Evolutionary conservation across 768 basidiomycete species (phyloP).

Genomic region (Coprinellus aureogranulatus): DNA sequence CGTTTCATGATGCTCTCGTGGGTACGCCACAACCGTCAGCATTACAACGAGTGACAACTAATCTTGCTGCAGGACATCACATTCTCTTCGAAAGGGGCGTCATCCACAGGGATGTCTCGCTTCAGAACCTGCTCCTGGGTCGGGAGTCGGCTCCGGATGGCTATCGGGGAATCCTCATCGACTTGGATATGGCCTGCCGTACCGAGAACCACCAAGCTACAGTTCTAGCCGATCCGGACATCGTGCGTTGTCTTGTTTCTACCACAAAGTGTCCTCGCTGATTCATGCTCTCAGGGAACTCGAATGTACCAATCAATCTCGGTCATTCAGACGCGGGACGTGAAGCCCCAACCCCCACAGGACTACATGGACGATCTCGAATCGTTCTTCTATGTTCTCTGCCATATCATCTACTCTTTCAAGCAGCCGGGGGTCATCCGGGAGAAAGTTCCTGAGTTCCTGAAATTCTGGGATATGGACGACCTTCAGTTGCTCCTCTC

Average conservation of each 20-base stretch:
- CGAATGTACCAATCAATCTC: neutral
- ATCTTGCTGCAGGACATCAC: neutral
- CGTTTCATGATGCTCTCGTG: neutral
- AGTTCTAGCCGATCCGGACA: neutral
- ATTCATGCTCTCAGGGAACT: neutral
- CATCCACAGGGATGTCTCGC: conserved; percentile 5
- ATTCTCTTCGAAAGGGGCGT: neutral
- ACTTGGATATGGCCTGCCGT: conserved; percentile 5
- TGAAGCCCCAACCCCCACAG: neutral
- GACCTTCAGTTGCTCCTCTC: too few species aligned
- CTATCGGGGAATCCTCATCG: conserved; percentile 4
- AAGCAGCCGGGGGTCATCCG: too few species aligned
- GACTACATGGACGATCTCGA: conserved; percentile 1
- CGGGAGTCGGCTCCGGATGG: neutral
- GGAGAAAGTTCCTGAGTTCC: too few species aligned
- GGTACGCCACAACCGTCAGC: too few species aligned
- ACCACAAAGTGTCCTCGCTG: neutral
- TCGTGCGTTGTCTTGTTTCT: neutral
- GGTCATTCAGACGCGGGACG: neutral
- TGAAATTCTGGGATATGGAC: too few species aligned
- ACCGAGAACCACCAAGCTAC: neutral
- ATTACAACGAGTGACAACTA: too few species aligned
- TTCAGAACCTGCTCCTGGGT: conserved; percentile 3
- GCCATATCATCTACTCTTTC: neutral
- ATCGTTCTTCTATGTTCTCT: neutral